A percentile compares a stretch with the other conserved stretches of the same genome.
Conservation (phyloP, 805 yeast species). For the Saccharomycopsis oosterbeekiorum region DNA sequence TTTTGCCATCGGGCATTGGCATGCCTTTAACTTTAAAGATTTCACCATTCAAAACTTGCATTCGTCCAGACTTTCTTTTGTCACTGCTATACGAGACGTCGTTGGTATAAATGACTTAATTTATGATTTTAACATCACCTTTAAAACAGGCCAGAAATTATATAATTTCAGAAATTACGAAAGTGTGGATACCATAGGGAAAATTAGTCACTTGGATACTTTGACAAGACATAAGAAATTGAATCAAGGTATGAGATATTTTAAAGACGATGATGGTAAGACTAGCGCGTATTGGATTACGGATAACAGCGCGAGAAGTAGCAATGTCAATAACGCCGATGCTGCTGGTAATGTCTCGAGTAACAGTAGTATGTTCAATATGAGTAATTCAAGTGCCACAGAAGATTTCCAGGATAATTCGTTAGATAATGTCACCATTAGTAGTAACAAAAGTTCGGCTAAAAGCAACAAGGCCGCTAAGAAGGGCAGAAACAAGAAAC, state of each 20-base stretch:
- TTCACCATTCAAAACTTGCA: slow-evolving; percentile 51
- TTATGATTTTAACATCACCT: slow-evolving; percentile 63
- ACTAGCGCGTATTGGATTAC: slow-evolving; percentile 72
- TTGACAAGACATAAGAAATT: slow-evolving; percentile 57
- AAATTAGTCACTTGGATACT: slow-evolving; percentile 60
- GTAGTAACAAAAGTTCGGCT: neutral
- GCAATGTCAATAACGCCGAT: neutral
- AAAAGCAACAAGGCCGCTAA: neutral
- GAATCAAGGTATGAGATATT: slow-evolving; percentile 75
- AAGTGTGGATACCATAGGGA: slow-evolving; percentile 48
- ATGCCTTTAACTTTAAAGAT: slow-evolving; percentile 70
- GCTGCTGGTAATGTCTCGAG: neutral
- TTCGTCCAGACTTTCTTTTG: slow-evolving; percentile 52
- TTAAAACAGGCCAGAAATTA: slow-evolving; percentile 52
- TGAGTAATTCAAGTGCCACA: neutral
- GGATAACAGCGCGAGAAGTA: neutral
- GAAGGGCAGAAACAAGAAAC: slow-evolving; percentile 2
- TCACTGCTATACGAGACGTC: slow-evolving; percentile 65
- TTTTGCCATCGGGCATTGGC: slow-evolving; percentile 84
- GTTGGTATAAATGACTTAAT: slow-evolving; percentile 68
- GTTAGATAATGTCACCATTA: neutral
- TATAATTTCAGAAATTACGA: slow-evolving; percentile 82
- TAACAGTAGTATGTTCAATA: neutral
- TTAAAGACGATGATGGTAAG: slow-evolving; percentile 46
- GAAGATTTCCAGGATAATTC: neutral